Conservation (phyloP, 805 yeast species). For the Saccharomycopsis malanga region DNA sequence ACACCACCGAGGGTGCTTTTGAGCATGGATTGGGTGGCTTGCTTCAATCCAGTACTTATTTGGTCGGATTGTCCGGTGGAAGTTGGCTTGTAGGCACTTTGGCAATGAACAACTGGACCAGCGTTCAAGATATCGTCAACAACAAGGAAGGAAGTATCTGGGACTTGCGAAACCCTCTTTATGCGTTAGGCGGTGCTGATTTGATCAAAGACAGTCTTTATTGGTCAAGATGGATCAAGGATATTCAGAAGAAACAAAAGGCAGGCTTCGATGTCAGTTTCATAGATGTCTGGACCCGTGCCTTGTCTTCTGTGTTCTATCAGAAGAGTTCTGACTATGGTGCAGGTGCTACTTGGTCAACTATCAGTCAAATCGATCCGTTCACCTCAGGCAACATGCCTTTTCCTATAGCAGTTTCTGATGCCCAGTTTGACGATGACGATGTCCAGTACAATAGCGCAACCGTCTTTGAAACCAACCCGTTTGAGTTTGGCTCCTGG, state of each 20-base stretch:
- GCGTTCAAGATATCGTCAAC: conserved; percentile 51
- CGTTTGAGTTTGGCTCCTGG: conserved; percentile 82
- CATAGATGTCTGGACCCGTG: conserved; percentile 66
- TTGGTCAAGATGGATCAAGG: conserved; percentile 27
- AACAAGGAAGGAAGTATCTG: conserved; percentile 28
- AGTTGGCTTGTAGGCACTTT: conserved; percentile 72
- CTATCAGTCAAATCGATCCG: conserved; percentile 51
- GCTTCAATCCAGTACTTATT: conserved; percentile 60
- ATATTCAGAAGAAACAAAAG: conserved; percentile 36
- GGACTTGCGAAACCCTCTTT: conserved; percentile 53
- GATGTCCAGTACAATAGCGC: conserved; percentile 27
- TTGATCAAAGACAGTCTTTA: conserved; percentile 30
- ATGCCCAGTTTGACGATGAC: conserved; percentile 47
- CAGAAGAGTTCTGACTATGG: conserved; percentile 41
- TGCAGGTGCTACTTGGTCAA: conserved; percentile 48
- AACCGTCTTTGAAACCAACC: conserved; percentile 46
- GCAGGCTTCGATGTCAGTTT: conserved; percentile 53
- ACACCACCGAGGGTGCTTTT: conserved; percentile 52
- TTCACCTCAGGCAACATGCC: conserved; percentile 61
- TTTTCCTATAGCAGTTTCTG: conserved; percentile 59
- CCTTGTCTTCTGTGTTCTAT: conserved; percentile 56
- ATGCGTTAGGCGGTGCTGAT: conserved; percentile 45
- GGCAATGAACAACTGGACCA: conserved; percentile 63
- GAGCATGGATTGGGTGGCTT: conserved; percentile 64
- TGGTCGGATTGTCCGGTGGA: conserved; percentile 79